phyloP scores from a whole-genome alignment of 2,329 filamentous ascomycete genomes.

The Rachicladosporium sp. region DNA sequence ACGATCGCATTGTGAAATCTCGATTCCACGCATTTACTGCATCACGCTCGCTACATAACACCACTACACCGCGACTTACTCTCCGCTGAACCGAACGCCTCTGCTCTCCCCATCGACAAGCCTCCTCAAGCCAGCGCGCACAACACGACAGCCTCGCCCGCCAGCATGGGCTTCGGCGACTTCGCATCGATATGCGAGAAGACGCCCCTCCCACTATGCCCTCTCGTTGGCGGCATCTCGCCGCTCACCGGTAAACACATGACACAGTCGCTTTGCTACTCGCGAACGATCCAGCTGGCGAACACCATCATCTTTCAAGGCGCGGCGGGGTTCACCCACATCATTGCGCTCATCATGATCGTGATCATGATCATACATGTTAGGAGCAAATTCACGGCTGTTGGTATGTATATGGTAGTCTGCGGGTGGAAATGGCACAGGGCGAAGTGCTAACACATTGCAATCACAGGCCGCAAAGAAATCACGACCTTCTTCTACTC shows the following conservation, averaged over 20 bases:
- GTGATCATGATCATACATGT: constrained; percentile 96
- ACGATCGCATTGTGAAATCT: background rate
- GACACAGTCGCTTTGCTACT: constrained; percentile 88
- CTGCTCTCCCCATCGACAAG: background rate
- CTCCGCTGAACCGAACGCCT: constrained; percentile 3
- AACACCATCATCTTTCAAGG: constrained; percentile 98
- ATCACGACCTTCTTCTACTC: constrained; percentile 92
- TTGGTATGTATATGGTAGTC: constrained; percentile 50
- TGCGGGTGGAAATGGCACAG: background rate
- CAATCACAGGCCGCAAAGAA: constrained; percentile 47
- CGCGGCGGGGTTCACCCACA: constrained; percentile 84
- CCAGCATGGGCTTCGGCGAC: constrained; percentile 77
- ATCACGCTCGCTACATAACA: constrained; percentile 5
- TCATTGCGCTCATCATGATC: constrained; percentile 80
- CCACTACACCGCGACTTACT: constrained; percentile 1
- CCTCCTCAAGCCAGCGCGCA: background rate
- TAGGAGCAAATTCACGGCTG: constrained; percentile 92
- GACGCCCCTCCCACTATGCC: constrained; percentile 76
- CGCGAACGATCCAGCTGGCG: constrained; percentile 85
- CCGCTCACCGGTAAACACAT: constrained; percentile 47
- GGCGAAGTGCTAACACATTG: background rate
- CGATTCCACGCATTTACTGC: too few relatives aligned
- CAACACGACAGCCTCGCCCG: background rate
- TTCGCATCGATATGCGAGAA: constrained; percentile 78
- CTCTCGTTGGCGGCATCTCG: constrained; percentile 65